phyloP scores from a whole-genome alignment of 257 asterid species.

The Capsicum pubescens region DNA sequence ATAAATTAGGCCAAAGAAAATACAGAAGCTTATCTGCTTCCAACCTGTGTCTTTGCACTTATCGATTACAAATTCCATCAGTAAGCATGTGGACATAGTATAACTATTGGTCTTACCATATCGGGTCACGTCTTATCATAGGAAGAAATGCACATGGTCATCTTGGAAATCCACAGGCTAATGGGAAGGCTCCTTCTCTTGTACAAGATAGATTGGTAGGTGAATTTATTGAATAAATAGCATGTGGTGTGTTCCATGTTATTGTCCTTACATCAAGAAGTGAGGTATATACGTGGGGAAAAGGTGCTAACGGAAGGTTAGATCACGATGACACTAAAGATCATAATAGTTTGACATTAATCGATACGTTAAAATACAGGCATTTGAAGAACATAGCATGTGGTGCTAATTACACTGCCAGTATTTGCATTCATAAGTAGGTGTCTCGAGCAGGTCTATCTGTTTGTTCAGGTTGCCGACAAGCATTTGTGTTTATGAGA shows the following conservation, averaged over 20 bases:
- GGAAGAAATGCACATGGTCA: conserved; percentile 77
- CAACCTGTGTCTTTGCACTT: conserved; percentile 78
- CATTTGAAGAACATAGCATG: conserved; percentile 80
- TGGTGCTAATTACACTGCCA: conserved; percentile 80
- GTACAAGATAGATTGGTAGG: conserved; percentile 91
- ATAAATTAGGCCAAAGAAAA: conserved; percentile 80
- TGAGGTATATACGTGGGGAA: conserved; percentile 90
- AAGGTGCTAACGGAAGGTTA: conserved; percentile 84
- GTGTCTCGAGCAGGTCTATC: conserved; percentile 92
- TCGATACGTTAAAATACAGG: conserved; percentile 80
- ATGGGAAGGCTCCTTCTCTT: conserved; percentile 75
- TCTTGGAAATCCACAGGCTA: conserved; percentile 73
- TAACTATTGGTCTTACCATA: conserved; percentile 72
- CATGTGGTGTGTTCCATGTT: conserved; percentile 77
- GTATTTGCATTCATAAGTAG: conserved; percentile 92
- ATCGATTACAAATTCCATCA: conserved; percentile 82
- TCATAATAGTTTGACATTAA: conserved; percentile 63
- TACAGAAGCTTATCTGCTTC: conserved; percentile 70
- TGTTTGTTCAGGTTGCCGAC: conserved; percentile 77
- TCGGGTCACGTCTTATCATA: conserved; percentile 88
- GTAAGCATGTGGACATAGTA: conserved; percentile 73
- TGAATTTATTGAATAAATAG: conserved; percentile 84
- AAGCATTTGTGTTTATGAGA: conserved; percentile 86
- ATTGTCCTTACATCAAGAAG: conserved; percentile 82
- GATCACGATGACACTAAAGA: conserved; percentile 88